Evolutionary conservation across 768 basidiomycete species (phyloP).

Genomic region (Rhizopogon vinicolor): DNA sequence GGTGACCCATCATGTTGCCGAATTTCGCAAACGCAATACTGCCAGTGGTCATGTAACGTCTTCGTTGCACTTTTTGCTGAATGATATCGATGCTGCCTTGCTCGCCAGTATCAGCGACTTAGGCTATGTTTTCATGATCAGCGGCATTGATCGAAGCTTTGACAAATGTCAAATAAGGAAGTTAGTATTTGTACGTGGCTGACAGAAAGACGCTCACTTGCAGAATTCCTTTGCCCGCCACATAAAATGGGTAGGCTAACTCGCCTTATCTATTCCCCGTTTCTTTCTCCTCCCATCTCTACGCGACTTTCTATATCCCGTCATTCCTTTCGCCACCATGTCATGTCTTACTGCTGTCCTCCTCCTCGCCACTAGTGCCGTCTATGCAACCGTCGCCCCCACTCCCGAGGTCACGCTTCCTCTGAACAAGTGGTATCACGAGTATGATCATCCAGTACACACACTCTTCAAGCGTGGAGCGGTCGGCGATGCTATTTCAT

Average conservation of each 20-base stretch:
- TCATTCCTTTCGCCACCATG: slow-evolving; percentile 16
- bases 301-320: slow-evolving; percentile 24
- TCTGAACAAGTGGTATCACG: slow-evolving; percentile 55
- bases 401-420: slow-evolving; percentile 14
- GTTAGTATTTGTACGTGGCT: slow-evolving; percentile 9
- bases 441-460: slow-evolving; percentile 53
- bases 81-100: not conserved
- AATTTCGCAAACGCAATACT: too few relatives aligned
- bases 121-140: not conserved
- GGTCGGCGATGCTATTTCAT: slow-evolving; percentile 39
- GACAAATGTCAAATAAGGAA: slow-evolving; percentile 3
- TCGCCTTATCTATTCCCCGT: slow-evolving; percentile 9
- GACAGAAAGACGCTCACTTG: slow-evolving; percentile 20
- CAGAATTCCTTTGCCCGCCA: slow-evolving; percentile 8
- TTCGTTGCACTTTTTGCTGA: not conserved
- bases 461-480: slow-evolving; percentile 54
- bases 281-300: slow-evolving; percentile 34
- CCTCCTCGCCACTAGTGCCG: slow-evolving; percentile 20
- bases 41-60: too few relatives aligned
- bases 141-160: not conserved
- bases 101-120: not conserved
- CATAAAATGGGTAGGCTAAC: slow-evolving; percentile 22
- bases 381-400: slow-evolving; percentile 14
- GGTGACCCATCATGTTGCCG: too few relatives aligned
- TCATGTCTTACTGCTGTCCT: slow-evolving; percentile 19